Conservation (phyloP, 1,284 basidiomycete species). For the Rhizoctonia solani region DNA sequence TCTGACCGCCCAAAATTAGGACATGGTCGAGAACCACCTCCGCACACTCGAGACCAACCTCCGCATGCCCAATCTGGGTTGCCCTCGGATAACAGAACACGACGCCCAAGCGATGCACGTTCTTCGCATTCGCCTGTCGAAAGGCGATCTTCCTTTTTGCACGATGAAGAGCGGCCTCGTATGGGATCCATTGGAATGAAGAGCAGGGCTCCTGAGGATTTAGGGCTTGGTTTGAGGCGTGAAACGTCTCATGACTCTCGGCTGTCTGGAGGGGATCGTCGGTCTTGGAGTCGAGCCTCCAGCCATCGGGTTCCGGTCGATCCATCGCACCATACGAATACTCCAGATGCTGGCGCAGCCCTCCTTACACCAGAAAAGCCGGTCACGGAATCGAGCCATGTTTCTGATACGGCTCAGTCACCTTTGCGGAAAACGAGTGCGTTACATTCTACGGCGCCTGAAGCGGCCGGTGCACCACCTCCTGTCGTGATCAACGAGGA, state of each 20-base stretch:
- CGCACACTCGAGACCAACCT: slow-evolving; percentile 56
- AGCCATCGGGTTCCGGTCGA: slow-evolving; percentile 3
- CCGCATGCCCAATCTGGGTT: slow-evolving; percentile 48
- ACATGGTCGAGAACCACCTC: slow-evolving; percentile 44
- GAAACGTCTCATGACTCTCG: slow-evolving; percentile 28
- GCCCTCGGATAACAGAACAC: not conserved
- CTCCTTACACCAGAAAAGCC: not conserved
- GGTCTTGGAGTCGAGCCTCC: slow-evolving; percentile 12
- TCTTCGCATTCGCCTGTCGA: slow-evolving; percentile 13
- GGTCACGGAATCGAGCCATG: too few species aligned
- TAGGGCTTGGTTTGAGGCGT: slow-evolving; percentile 10
- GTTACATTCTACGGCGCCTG: slow-evolving; percentile 36
- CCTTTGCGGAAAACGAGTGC: slow-evolving; percentile 41
- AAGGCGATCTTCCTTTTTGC: slow-evolving; percentile 28
- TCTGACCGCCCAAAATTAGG: slow-evolving; percentile 13
- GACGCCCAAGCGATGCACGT: slow-evolving; percentile 21
- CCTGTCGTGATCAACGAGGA: slow-evolving; percentile 53
- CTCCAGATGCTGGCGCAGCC: not conserved
- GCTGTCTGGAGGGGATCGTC: slow-evolving; percentile 13
- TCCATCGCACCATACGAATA: not conserved
- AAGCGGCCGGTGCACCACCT: slow-evolving; percentile 43
- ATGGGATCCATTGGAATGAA: not conserved
- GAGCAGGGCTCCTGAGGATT: not conserved
- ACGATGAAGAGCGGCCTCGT: slow-evolving; percentile 18
- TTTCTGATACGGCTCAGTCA: slow-evolving; percentile 28